A percentile compares a stretch with the other conserved stretches of the same genome.
Evolutionary conservation across 2,329 filamentous ascomycete species (phyloP).

Genomic region (Hypocreales sp.): DNA sequence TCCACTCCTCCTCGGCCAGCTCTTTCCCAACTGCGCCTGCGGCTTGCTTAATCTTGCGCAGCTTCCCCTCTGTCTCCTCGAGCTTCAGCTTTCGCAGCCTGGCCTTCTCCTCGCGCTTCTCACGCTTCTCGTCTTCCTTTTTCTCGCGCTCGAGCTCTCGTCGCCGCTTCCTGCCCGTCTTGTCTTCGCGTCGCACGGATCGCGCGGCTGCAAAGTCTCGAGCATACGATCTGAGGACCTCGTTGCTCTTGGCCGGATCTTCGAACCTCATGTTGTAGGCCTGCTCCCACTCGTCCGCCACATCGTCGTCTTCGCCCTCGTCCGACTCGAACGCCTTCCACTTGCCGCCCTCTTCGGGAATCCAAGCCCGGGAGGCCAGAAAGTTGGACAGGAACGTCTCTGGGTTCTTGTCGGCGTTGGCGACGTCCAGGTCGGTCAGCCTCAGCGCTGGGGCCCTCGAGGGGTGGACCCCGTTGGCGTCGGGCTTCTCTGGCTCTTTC

Average conservation of each 20-base stretch:
- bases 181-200: constrained; percentile 74
- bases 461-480: constrained; percentile 36
- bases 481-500: constrained; percentile 37
- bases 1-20: constrained; percentile 64
- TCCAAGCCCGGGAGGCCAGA: constrained; percentile 82
- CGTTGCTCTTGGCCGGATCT: constrained; percentile 75
- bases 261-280: constrained; percentile 96
- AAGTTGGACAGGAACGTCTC: constrained; percentile 93
- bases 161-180: constrained; percentile 58
- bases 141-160: constrained; percentile 64
- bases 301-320: constrained; percentile 67
- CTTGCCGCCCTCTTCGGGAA: constrained; percentile 47
- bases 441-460: constrained; percentile 32
- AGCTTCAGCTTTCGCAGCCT: constrained; percentile 76
- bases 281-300: constrained; percentile 76
- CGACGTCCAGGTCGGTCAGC: constrained; percentile 47
- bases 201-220: constrained; percentile 70
- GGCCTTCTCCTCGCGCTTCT: constrained; percentile 67
- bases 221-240: constrained; percentile 75
- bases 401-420: constrained; percentile 71
- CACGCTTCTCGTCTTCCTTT: constrained; percentile 63
- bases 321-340: constrained; percentile 86
- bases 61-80: constrained; percentile 76
- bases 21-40: constrained; percentile 60
- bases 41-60: constrained; percentile 77